Evolutionary conservation across 2,329 filamentous ascomycete species (phyloP).

Genomic region (Grosmannia serpens): DNA sequence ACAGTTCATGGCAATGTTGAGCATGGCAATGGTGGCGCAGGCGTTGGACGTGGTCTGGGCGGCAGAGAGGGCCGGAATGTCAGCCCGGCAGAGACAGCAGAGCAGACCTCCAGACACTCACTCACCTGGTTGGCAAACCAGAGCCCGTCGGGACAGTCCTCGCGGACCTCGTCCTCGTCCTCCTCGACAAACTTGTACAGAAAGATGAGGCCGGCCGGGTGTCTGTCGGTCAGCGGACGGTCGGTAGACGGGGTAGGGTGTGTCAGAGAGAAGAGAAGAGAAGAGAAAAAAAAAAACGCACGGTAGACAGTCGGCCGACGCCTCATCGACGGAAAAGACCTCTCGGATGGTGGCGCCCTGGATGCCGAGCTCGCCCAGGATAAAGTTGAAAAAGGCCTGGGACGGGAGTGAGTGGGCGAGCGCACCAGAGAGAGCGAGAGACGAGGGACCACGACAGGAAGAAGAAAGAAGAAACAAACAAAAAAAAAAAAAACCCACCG

Average conservation of each 20-base stretch:
- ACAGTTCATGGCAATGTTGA: slow-evolving; percentile 89
- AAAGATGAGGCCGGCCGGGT: slow-evolving; percentile 79
- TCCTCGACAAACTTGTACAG: slow-evolving; percentile 61
- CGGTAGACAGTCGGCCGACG: slow-evolving; percentile 51
- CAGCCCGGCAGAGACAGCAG: neutral
- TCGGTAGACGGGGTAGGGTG: too few species aligned
- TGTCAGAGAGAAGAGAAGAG: neutral
- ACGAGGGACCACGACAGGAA: too few species aligned
- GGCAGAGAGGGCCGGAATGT: neutral
- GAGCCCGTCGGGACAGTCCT: slow-evolving; percentile 32
- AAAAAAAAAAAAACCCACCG: slow-evolving; percentile 41
- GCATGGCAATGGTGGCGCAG: slow-evolving; percentile 82
- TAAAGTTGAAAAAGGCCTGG: slow-evolving; percentile 74
- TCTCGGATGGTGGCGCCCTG: slow-evolving; percentile 64
- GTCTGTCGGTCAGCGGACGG: slow-evolving; percentile 28
- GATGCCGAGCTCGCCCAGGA: slow-evolving; percentile 70
- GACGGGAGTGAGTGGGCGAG: slow-evolving; percentile 8
- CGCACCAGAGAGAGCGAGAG: neutral
- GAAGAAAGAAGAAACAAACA: too few species aligned
- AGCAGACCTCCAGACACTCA: too few species aligned
- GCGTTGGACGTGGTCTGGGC: slow-evolving; percentile 65
- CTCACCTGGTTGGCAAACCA: slow-evolving; percentile 62
- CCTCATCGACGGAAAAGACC: slow-evolving; percentile 60
- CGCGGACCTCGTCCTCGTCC: slow-evolving; percentile 37
- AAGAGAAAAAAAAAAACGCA: slow-evolving; percentile 22